Evolutionary conservation across 2,329 filamentous ascomycete species (phyloP).

Genomic region (Chrysoporthe cubensis): DNA sequence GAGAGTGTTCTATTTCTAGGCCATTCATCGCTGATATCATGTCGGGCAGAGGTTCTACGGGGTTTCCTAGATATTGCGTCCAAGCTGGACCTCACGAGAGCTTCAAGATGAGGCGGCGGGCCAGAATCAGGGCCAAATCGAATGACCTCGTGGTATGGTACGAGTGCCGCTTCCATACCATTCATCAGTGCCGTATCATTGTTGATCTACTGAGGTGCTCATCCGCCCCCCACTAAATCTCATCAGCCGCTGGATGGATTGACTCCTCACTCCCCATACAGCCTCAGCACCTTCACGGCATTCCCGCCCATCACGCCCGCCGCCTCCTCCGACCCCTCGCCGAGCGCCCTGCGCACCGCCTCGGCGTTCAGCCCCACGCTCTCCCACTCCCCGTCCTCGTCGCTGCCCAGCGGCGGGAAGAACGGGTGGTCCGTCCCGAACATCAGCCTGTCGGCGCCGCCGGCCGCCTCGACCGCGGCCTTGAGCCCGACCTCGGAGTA

Average conservation of each 20-base stretch:
- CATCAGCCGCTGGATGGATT: neutral
- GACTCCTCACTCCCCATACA: conserved; percentile 31
- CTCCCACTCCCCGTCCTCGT: conserved; percentile 69
- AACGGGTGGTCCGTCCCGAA: conserved; percentile 87
- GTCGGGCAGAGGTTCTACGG: neutral
- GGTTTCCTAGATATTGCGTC: neutral
- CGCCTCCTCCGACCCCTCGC: conserved; percentile 32
- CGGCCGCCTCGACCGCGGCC: conserved; percentile 68
- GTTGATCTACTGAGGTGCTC: too few species aligned
- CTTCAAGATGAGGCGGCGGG: neutral
- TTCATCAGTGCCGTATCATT: neutral
- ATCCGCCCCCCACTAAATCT: too few species aligned
- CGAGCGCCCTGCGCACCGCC: conserved; percentile 35
- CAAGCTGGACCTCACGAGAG: neutral
- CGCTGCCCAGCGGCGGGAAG: conserved; percentile 73
- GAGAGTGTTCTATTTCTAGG: neutral
- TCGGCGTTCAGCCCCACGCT: conserved; percentile 60
- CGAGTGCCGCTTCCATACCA: neutral
- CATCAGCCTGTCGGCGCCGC: conserved; percentile 71
- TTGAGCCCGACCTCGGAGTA: conserved; percentile 76
- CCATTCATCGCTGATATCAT: neutral
- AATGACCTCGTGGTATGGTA: neutral
- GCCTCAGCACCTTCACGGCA: conserved; percentile 35
- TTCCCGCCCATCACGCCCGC: conserved; percentile 36
- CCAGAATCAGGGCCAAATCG: neutral